A percentile compares a stretch with the other conserved stretches of the same genome.
Evolutionary conservation across 129 eudicot species (phyloP).

Genomic region (Calendula officinalis): DNA sequence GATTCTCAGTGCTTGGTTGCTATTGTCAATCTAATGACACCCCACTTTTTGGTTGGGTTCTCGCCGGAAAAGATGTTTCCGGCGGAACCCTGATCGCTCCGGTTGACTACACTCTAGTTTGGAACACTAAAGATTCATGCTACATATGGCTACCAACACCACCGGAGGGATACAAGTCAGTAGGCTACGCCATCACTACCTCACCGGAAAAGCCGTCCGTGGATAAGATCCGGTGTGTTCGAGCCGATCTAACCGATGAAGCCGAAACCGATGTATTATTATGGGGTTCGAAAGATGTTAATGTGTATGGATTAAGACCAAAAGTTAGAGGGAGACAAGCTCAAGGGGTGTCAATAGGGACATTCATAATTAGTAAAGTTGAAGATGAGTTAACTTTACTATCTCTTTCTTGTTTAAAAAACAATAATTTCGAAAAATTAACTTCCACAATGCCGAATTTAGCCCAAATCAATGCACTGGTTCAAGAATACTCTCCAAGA

Average conservation of each 20-base stretch:
- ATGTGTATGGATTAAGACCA: conserved; percentile 41
- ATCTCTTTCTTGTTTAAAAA: conserved; percentile 45
- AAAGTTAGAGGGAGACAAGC: conserved; percentile 35
- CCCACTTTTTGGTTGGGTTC: conserved; percentile 56
- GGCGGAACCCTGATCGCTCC: conserved; percentile 38
- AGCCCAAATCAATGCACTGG: conserved; percentile 35
- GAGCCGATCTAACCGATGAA: conserved; percentile 46
- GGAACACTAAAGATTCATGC: conserved; percentile 31
- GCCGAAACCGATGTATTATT: conserved; percentile 31
- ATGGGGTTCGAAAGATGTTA: conserved; percentile 33
- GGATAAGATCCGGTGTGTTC: conserved; percentile 48
- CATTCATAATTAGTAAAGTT: conserved; percentile 27
- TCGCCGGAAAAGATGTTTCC: conserved; percentile 43
- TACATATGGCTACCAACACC: conserved; percentile 58
- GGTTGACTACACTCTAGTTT: conserved; percentile 48
- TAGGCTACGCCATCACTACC: conserved; percentile 50
- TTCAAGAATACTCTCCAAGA: conserved; percentile 51
- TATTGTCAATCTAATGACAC: conserved; percentile 57
- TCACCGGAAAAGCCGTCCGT: conserved; percentile 43
- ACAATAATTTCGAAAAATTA: conserved; percentile 21
- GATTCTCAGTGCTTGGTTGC: conserved; percentile 60
- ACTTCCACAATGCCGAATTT: conserved; percentile 46
- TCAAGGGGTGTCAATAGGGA: conserved; percentile 35
- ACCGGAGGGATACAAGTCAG: conserved; percentile 48
- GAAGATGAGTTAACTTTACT: conserved; percentile 17